phyloP scores from a whole-genome alignment of 768 basidiomycete genomes.

The Rhizopogon sp. region DNA sequence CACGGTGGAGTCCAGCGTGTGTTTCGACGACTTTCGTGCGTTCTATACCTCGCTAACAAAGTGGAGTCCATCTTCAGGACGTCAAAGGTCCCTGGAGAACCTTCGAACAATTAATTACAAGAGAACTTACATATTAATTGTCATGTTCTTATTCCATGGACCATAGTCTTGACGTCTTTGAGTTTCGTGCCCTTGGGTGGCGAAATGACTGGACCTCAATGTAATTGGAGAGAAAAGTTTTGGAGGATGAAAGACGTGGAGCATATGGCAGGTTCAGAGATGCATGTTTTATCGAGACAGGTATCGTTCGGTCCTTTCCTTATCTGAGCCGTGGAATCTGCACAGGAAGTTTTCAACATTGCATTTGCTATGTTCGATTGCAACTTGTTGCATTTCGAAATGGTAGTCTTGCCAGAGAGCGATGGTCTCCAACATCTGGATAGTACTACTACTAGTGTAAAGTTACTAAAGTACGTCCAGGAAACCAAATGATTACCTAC shows the following conservation, averaged over 20 bases:
- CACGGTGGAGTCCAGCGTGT: conserved; percentile 7
- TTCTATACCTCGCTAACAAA: conserved; percentile 7
- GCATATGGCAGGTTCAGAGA: conserved; percentile 4
- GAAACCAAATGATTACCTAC: conserved; percentile 9
- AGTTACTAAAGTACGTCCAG: not conserved
- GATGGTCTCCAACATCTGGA: conserved; percentile 13
- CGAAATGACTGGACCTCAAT: conserved; percentile 2
- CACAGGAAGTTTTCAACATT: conserved; percentile 13
- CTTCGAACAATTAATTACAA: not conserved
- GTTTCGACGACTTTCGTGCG: conserved; percentile 1
- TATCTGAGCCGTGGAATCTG: not conserved
- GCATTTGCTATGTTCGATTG: conserved; percentile 11
- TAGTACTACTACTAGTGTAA: conserved; percentile 8
- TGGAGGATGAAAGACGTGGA: conserved; percentile 2
- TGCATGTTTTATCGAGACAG: conserved; percentile 2
- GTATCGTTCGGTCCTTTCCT: conserved; percentile 7
- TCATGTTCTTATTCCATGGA: conserved; percentile 9
- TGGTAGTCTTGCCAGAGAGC: conserved; percentile 12
- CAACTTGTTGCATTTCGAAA: conserved; percentile 5
- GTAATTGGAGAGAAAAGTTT: not conserved
- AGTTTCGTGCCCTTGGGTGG: conserved; percentile 1
- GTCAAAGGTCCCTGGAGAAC: conserved; percentile 3
- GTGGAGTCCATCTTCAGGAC: not conserved
- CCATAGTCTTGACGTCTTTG: conserved; percentile 1
- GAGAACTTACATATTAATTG: conserved; percentile 1